Evolutionary conservation across 108 stramenopile species (phyloP).

Genomic region (Nitzschia sp.): DNA sequence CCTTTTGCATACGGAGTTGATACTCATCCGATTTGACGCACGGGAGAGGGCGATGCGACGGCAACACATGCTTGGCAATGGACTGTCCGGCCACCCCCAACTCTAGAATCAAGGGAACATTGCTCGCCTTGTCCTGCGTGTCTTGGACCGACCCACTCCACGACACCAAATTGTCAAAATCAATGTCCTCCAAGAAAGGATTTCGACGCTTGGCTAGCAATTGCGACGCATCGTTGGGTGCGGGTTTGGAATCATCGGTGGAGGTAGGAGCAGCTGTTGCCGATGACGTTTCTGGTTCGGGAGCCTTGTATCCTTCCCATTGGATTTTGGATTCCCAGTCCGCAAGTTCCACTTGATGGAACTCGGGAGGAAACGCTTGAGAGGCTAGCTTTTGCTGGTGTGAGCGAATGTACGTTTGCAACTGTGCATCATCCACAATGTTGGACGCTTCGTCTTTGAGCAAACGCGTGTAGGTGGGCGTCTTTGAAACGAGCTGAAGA

Average conservation of each 20-base stretch:
- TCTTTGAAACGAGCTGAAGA: constrained; percentile 40
- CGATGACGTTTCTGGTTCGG: constrained; percentile 10
- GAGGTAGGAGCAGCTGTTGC: background rate
- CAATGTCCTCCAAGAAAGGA: constrained; percentile 72
- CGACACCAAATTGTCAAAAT: constrained; percentile 57
- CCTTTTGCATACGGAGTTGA: constrained; percentile 59
- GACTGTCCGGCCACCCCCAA: constrained; percentile 76
- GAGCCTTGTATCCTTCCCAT: constrained; percentile 61
- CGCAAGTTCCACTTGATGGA: constrained; percentile 71
- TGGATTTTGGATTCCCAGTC: constrained; percentile 84
- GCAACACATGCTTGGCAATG: constrained; percentile 62
- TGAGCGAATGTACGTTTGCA: constrained; percentile 17
- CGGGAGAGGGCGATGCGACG: constrained; percentile 65
- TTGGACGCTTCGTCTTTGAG: constrained; percentile 30
- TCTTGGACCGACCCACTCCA: constrained; percentile 70
- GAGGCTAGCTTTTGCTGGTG: background rate
- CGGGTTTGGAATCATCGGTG: background rate
- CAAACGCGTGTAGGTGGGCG: constrained; percentile 37
- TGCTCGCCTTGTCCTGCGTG: constrained; percentile 32
- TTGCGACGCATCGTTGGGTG: constrained; percentile 10
- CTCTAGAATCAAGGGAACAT: constrained; percentile 75
- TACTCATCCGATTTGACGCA: constrained; percentile 61
- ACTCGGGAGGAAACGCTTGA: constrained; percentile 35
- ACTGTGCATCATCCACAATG: constrained; percentile 27
- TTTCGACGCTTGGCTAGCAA: constrained; percentile 55